Base-by-base conservation (phyloP, 805 yeast species). In the Isabelozyma rhagii region DNA sequence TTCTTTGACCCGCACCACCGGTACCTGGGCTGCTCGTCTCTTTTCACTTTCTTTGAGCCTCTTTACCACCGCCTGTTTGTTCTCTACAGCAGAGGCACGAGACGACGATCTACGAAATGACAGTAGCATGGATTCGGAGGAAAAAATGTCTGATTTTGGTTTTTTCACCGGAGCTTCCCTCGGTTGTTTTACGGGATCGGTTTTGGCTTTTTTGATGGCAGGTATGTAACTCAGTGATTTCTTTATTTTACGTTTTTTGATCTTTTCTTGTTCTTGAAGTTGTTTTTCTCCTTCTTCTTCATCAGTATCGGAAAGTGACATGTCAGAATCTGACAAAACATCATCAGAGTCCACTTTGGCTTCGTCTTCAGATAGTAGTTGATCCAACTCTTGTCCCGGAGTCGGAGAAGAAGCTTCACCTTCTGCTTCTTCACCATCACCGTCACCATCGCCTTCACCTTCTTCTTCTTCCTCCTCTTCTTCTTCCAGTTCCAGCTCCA, bases 11-110 rank as follows among this genome's bases (percentile, higher is more conserved):
- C 72, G 64, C 1, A 68, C 64, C 5, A 75, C 71, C 0, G 78
- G 80, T 43, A 76, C 56, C 59, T 62, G 58, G 70, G 70, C 63
- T 74, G 80, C 67, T 51, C 82, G 70, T 58, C 86, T 77, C 49
- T 78, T 78, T 66, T 88, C 94, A 52, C 82, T 84, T 57, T 80
- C 83, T 49, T 84, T 78, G 55, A 93, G 70, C 57, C 84, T 84
- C 61, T 87, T 82, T 39, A 86, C 84, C 15, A 89, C 81, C n/a
- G 84, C 88, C 54, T 88, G 73, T 58, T 89, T 89, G 62, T 83
- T 89, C 56, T 84, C 83, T 5, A 89, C 79, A 0, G 96, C 94
- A 0, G 96, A 79, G 8, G 81, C 71, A 63, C 99, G 81, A 14
- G 89, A 80, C 0, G 96, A 88, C 0, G 86, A 80, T 58, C 97